Conservation (phyloP, 306 rosid genomes). For the Begonia masoniana region DNA sequence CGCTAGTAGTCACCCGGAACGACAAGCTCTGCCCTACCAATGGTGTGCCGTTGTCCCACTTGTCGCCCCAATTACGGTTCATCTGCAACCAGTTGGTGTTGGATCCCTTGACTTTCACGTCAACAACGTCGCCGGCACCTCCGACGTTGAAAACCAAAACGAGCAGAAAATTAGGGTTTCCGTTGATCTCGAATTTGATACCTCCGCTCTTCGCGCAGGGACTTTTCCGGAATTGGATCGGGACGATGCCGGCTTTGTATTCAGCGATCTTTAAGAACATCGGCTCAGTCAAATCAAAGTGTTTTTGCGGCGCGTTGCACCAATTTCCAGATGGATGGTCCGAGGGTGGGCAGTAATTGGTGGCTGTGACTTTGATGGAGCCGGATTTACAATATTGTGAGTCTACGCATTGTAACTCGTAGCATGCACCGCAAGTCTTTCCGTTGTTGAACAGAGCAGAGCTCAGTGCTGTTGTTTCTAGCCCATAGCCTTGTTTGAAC, state of each 20-base stretch:
- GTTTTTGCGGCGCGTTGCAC: constrained; percentile 37
- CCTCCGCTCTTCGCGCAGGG: constrained; percentile 17
- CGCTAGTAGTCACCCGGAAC: constrained; percentile 16
- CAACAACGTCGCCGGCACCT: constrained; percentile 18
- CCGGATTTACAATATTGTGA: constrained; percentile 22
- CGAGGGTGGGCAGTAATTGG: constrained; percentile 38
- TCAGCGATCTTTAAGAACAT: constrained; percentile 22
- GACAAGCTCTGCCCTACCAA: constrained; percentile 27
- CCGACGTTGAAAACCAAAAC: constrained; percentile 28
- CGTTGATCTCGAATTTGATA: constrained; percentile 20
- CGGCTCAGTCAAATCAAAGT: constrained; percentile 28
- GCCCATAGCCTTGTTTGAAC: constrained; percentile 30
- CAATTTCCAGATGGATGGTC: neutral
- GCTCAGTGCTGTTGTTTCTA: constrained; percentile 24
- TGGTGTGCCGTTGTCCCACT: constrained; percentile 4
- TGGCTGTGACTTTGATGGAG: constrained; percentile 20
- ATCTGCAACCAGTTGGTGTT: constrained; percentile 9
- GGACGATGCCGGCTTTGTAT: constrained; percentile 22
- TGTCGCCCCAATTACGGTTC: constrained; percentile 24
- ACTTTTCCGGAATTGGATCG: constrained; percentile 8
- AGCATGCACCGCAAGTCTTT: constrained; percentile 23
- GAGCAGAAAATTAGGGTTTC: constrained; percentile 19
- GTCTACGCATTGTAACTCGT: constrained; percentile 20
- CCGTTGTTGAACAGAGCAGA: constrained; percentile 38
- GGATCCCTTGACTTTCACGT: constrained; percentile 16